Conservation (phyloP, 2,329 filamentous ascomycete species). For the Alternaria panax region DNA sequence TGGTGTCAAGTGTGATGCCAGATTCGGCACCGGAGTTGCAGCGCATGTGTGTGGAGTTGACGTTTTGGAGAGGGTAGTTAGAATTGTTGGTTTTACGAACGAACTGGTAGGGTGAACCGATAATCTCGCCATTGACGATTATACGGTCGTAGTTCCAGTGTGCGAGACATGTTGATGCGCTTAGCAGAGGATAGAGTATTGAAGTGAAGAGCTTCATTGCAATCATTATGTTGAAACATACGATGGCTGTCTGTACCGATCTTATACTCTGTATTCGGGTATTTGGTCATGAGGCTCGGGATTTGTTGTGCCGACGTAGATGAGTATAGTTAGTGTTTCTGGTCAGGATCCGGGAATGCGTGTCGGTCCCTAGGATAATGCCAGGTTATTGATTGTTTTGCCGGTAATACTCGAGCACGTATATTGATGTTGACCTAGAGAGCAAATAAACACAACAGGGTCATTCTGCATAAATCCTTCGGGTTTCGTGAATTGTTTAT, state of each 20-base stretch:
- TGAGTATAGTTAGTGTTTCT: neutral
- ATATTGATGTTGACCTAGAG: neutral
- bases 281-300: neutral
- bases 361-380: neutral
- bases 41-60: slow-evolving; percentile 35
- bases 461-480: neutral
- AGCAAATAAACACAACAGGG: neutral
- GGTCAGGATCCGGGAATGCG: neutral
- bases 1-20: slow-evolving; percentile 26
- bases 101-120: slow-evolving; percentile 35
- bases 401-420: neutral
- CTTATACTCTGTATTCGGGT: neutral
- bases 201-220: slow-evolving; percentile 2
- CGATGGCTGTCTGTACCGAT: neutral
- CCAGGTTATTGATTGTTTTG: neutral
- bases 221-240: neutral
- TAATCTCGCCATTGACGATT: slow-evolving; percentile 36
- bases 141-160: slow-evolving; percentile 41
- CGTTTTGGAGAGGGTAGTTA: slow-evolving; percentile 33
- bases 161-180: slow-evolving; percentile 10
- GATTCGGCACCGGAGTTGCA: slow-evolving; percentile 32
- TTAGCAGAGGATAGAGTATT: slow-evolving; percentile 5
- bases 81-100: slow-evolving; percentile 33
- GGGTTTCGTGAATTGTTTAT: neutral
- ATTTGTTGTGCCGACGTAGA: neutral